phyloP scores from a whole-genome alignment of 352 stramenopile species.

The Phytophthora aleatoria region DNA sequence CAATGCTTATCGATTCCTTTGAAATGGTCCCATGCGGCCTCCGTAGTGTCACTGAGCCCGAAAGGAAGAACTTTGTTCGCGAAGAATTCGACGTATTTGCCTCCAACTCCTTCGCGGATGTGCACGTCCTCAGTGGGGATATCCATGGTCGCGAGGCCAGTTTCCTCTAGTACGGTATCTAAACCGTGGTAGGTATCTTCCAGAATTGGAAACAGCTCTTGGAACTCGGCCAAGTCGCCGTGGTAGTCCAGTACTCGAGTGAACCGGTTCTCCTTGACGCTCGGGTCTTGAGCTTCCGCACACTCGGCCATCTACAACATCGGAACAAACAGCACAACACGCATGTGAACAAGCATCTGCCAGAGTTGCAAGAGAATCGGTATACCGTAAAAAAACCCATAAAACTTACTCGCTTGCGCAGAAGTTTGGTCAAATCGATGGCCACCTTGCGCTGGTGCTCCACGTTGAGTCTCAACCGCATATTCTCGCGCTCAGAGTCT shows the following conservation, averaged over 20 bases:
- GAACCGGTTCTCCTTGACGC: conserved; percentile 26
- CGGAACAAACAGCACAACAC: background rate
- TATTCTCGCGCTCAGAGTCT: conserved; percentile 46
- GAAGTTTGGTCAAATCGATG: conserved; percentile 30
- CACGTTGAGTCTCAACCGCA: conserved; percentile 42
- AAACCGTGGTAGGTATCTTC: conserved; percentile 37
- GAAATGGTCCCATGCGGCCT: conserved; percentile 38
- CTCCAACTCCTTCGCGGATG: conserved; percentile 37
- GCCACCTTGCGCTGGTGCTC: conserved; percentile 41
- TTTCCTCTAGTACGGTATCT: conserved; percentile 31
- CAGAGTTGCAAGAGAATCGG: too few species aligned
- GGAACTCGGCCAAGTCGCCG: conserved; percentile 35
- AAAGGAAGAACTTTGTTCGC: conserved; percentile 41
- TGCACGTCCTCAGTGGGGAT: conserved; percentile 32
- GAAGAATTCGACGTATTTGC: conserved; percentile 43
- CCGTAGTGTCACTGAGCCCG: conserved; percentile 27
- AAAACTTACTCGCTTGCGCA: conserved; percentile 21
- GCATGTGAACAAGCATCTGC: background rate
- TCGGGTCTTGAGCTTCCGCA: conserved; percentile 25
- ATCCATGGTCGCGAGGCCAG: conserved; percentile 37
- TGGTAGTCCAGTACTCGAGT: conserved; percentile 32
- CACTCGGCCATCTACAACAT: conserved; percentile 31
- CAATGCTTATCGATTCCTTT: conserved; percentile 35
- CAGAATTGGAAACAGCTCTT: conserved; percentile 34
- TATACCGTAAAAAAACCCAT: too few species aligned